A percentile compares a stretch with the other conserved stretches of the same genome.
Evolutionary conservation across 495 filamentous ascomycete species (phyloP).

Genomic region (Letharia lupina): DNA sequence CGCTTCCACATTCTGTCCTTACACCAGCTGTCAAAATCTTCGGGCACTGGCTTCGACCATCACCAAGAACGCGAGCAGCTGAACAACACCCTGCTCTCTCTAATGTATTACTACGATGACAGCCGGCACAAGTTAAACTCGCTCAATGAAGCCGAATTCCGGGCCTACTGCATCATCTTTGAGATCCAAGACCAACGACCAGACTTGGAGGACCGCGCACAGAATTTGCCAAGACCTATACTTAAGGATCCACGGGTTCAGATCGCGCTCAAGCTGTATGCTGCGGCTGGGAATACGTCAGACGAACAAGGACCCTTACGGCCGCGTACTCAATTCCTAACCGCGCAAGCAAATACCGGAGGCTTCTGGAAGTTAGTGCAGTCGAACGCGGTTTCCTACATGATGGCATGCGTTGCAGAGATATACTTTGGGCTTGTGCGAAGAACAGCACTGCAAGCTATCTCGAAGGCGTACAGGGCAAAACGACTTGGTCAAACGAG

Average conservation of each 20-base stretch:
- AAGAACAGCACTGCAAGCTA: conserved; percentile 61
- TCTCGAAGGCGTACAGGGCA: conserved; percentile 52
- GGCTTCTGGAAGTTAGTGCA: conserved; percentile 71
- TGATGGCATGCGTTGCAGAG: conserved; percentile 90
- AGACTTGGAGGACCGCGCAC: conserved; percentile 64
- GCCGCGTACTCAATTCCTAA: conserved; percentile 44
- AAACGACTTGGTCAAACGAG: conserved; percentile 37
- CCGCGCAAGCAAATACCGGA: conserved; percentile 55
- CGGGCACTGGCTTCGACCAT: conserved; percentile 60
- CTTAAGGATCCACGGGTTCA: conserved; percentile 49
- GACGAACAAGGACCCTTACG: conserved; percentile 57
- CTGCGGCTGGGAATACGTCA: conserved; percentile 55
- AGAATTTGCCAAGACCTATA: conserved; percentile 57
- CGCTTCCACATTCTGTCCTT: conserved; percentile 85
- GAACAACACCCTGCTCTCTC: conserved; percentile 73
- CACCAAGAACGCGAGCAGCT: conserved; percentile 93
- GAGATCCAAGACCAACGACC: conserved; percentile 63
- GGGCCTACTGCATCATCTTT: conserved; percentile 81
- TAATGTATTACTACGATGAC: conserved; percentile 84
- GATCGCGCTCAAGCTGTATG: conserved; percentile 60
- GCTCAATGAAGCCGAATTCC: conserved; percentile 80
- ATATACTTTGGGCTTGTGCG: conserved; percentile 80
- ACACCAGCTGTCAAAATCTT: conserved; percentile 59
- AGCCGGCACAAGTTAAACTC: conserved; percentile 46
- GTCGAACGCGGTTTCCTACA: conserved; percentile 65